These are phyloP conservation scores for Jacaranda copaia DNA, from an alignment of 257 asterid genomes.

Conservation along the genomic window DNA sequence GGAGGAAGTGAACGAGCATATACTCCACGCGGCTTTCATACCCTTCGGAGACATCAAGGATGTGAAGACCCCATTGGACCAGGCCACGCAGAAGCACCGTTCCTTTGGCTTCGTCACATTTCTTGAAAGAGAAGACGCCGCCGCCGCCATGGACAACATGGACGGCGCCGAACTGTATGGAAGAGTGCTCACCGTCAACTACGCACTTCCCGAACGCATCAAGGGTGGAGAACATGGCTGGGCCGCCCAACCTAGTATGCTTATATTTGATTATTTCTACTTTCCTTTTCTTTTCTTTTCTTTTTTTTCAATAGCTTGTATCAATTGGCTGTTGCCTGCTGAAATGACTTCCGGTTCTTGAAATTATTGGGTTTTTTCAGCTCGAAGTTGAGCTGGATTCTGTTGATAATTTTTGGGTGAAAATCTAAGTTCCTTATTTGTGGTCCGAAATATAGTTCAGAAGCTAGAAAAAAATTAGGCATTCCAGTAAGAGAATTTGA, in stretches of 20 bases:
- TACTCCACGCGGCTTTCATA: constrained; percentile 87
- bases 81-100: constrained; percentile 95
- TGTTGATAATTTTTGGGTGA: neutral
- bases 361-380: too few relatives aligned
- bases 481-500: neutral
- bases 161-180: constrained; percentile 99
- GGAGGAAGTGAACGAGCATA: constrained; percentile 90
- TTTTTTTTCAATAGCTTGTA: neutral
- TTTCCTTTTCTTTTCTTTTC: neutral
- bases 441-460: neutral
- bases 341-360: too few relatives aligned
- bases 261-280: neutral
- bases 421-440: neutral
- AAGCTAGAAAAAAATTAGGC: neutral
- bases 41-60: constrained; percentile 97
- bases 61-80: constrained; percentile 93
- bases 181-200: constrained; percentile 90
- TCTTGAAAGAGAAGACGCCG: constrained; percentile 89
- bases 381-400: too few relatives aligned
- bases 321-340: neutral
- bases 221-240: constrained; percentile 98
- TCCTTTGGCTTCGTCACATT: constrained; percentile 96
- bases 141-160: constrained; percentile 98
- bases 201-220: constrained; percentile 89
- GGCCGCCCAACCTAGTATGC: constrained; percentile 98